These are phyloP conservation scores for Ophiobolus disseminans DNA, from an alignment of 2,329 filamentous ascomycete species.

Conservation along the genomic window DNA sequence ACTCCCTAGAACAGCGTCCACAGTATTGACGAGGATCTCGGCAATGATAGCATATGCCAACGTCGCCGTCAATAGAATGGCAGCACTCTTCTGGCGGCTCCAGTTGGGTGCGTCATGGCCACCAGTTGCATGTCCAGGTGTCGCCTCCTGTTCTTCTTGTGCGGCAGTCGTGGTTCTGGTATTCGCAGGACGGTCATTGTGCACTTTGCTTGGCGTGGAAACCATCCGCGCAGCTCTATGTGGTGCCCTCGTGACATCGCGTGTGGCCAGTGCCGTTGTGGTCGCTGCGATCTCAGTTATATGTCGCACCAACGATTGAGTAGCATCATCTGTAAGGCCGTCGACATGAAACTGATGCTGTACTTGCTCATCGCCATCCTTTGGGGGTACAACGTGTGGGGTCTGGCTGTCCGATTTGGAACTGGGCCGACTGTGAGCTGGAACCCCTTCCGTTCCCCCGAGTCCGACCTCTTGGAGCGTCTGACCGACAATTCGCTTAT, in stretches of 20 bases:
- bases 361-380: conserved; percentile 44
- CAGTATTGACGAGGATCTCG: conserved; percentile 94
- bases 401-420: conserved; percentile 38
- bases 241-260: conserved; percentile 69
- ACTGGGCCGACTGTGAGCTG: conserved; percentile 42
- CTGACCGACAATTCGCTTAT: conserved; percentile 91
- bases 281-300: conserved; percentile 94
- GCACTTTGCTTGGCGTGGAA: conserved; percentile 41
- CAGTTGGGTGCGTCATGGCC: conserved; percentile 99
- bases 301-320: conserved; percentile 79
- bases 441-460: conserved; percentile 59
- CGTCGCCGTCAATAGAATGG: conserved; percentile 88
- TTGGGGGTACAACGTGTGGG: conserved; percentile 47
- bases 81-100: conserved; percentile 87
- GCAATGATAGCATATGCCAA: conserved; percentile 95
- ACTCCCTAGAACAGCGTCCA: conserved; percentile 92
- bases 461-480: conserved; percentile 85
- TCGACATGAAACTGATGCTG: conserved; percentile 60
- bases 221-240: conserved; percentile 59
- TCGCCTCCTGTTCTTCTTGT: conserved; percentile 53
- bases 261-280: conserved; percentile 83
- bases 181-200: conserved; percentile 47
- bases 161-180: conserved; percentile 54
- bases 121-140: conserved; percentile 54
- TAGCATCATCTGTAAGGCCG: conserved; percentile 82